Evolutionary conservation across 2,329 filamentous ascomycete genomes (phyloP), one percentile per base, ranked within the genome.

Genomic region (Cyphellophora attinorum): DNA sequence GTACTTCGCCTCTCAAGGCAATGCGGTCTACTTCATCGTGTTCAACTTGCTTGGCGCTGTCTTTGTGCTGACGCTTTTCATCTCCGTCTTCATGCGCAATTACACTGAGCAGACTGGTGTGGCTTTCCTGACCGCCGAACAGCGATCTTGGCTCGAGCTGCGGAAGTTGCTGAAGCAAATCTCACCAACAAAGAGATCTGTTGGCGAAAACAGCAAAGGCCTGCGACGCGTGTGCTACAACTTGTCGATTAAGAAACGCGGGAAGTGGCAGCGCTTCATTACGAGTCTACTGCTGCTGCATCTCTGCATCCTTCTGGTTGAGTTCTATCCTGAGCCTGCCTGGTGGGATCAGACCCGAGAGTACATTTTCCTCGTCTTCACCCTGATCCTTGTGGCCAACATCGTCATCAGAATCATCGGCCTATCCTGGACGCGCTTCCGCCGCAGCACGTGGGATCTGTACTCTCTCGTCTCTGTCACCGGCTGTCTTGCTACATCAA

Each of bases 61-160:
- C 45, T 98, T 98, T 61, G 82, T 98, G 42, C 70, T 98, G 53
- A 98, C 91, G 1, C 67, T 98, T 53, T 98, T 98, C 58, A 93
- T 98, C 31, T 96, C 91, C 37, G 91, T 98, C 41, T 98, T 98
- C 58, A 98, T 98, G 91, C 85, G 91, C 41, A 98, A 95, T 57
- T 98, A 98, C 60, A 98, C 91, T 0, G 91, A 98, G 60, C 88
- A 96, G 60, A 98, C 91, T 0, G 91, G 91, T 2, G 91, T 98
- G 28, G 91, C 91, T 2, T 98, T 89, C 56, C 65, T 98, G 50
- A 98, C 91, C 1, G 81, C 88, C 1, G 91, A 98, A 51, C 91
- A 98, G 56, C 79, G 91, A 48, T 94, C 89, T 0, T 98, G 91
- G 91, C 73, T 98, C 11, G 91, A 98, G 57, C 61, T 98, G 47